Percentiles rank a stretch among this genome's conserved stretches.
phyloP scores from a whole-genome alignment of 208 protist genomes.

The Acanthamoeba healyi region DNA sequence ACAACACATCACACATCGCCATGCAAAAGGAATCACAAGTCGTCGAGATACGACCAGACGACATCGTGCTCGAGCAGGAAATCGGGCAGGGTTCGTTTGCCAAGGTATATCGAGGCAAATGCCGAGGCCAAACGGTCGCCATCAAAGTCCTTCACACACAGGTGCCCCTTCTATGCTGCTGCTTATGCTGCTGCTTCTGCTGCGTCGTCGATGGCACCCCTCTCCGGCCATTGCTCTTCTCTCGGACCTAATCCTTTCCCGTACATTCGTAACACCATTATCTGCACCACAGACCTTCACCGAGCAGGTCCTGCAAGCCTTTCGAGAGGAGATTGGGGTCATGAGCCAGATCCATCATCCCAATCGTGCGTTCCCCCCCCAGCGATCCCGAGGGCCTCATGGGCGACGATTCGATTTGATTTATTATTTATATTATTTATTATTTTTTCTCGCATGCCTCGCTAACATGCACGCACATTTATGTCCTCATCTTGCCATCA shows the following conservation, averaged over 20 bases:
- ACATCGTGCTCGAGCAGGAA: slow-evolving; percentile 55
- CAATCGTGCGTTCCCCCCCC: slow-evolving; percentile 9
- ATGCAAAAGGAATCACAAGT: slow-evolving; percentile 41
- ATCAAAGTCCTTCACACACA: slow-evolving; percentile 64
- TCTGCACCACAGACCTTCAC: background rate
- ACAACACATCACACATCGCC: background rate
- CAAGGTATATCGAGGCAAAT: slow-evolving; percentile 67
- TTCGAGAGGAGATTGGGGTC: slow-evolving; percentile 36
- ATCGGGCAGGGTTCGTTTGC: slow-evolving; percentile 59
- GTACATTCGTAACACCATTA: background rate
- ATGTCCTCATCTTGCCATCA: background rate
- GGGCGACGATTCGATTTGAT: too few relatives aligned
- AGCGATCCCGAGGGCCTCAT: too few relatives aligned
- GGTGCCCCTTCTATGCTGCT: background rate
- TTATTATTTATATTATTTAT: too few relatives aligned
- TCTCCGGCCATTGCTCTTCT: too few relatives aligned
- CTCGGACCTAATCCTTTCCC: background rate
- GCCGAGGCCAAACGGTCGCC: slow-evolving; percentile 64
- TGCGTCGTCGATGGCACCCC: too few relatives aligned
- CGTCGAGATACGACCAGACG: slow-evolving; percentile 52
- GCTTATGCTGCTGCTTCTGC: background rate
- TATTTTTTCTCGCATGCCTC: too few relatives aligned
- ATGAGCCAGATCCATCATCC: slow-evolving; percentile 64
- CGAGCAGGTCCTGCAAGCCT: background rate
- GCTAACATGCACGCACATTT: too few relatives aligned